phyloP scores from a whole-genome alignment of 257 asterid genomes.

The Rehmannia glutinosa region DNA sequence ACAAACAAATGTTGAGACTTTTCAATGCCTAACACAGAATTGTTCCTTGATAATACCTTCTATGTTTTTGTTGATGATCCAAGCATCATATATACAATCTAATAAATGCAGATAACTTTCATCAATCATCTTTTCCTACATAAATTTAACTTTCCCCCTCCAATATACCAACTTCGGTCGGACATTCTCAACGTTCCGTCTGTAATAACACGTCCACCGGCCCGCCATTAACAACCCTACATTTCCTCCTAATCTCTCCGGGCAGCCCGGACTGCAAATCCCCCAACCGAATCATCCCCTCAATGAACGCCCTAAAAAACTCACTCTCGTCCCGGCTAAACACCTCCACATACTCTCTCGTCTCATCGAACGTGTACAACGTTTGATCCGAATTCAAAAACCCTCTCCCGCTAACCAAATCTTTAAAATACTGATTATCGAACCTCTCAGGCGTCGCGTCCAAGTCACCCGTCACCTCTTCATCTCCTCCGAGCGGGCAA shows the following conservation, averaged over 20 bases:
- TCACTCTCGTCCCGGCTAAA: slow-evolving; percentile 34
- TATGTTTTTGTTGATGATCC: too few species aligned
- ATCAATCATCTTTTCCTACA: too few species aligned
- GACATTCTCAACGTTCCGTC: background rate
- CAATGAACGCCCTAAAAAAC: slow-evolving; percentile 54
- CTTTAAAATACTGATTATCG: slow-evolving; percentile 78
- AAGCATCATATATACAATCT: too few species aligned
- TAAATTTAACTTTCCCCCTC: background rate
- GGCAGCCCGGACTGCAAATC: slow-evolving; percentile 55
- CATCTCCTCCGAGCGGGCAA: slow-evolving; percentile 73
- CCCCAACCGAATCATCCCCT: slow-evolving; percentile 77
- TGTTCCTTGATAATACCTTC: too few species aligned
- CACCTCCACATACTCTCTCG: slow-evolving; percentile 45
- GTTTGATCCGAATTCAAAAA: slow-evolving; percentile 85
- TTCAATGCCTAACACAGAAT: too few species aligned
- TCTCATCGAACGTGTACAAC: slow-evolving; percentile 35
- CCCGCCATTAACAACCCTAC: slow-evolving; percentile 48
- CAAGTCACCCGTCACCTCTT: slow-evolving; percentile 54
- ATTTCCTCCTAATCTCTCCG: slow-evolving; percentile 66
- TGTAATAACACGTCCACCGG: slow-evolving; percentile 16
- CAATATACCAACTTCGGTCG: background rate
- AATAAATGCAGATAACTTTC: too few species aligned
- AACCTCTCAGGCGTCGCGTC: slow-evolving; percentile 68
- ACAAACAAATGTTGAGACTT: too few species aligned
- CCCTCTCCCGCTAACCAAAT: slow-evolving; percentile 65